Percentiles rank a stretch among this genome's conserved stretches.
phyloP scores from a whole-genome alignment of 2,329 filamentous ascomycete genomes.

The Amphichorda felina region DNA sequence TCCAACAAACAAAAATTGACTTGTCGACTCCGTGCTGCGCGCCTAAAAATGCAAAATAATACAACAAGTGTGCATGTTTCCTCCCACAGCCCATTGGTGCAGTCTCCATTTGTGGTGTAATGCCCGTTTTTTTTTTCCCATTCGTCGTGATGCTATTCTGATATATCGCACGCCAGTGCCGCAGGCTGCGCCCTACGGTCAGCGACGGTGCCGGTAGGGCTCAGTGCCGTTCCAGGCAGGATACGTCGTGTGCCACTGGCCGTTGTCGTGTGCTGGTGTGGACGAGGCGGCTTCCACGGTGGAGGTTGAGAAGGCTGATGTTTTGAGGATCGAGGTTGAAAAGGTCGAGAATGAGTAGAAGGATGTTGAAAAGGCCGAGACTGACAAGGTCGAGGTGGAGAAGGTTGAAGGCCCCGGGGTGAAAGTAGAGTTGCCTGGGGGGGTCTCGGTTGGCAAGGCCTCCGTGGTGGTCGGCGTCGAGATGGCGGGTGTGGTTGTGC shows the following conservation, averaged over 20 bases:
- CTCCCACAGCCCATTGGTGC: no score
- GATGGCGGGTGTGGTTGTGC: not conserved
- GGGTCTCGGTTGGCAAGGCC: no score
- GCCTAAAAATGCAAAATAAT: no score
- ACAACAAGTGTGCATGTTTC: no score
- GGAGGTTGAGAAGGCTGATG: slow-evolving; percentile 6
- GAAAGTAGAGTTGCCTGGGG: no score
- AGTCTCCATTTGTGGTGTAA: no score
- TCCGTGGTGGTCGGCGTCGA: not conserved
- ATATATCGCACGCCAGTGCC: not conserved
- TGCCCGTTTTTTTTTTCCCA: not conserved
- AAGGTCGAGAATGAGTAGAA: no score
- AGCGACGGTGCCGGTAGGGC: not conserved
- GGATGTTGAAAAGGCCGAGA: no score
- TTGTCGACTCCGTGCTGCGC: no score
- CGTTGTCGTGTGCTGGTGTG: slow-evolving; percentile 26
- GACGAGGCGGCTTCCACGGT: slow-evolving; percentile 8
- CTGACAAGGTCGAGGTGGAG: no score
- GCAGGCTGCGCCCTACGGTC: not conserved
- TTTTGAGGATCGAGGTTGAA: not conserved
- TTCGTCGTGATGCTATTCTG: not conserved
- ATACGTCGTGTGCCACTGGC: slow-evolving; percentile 33
- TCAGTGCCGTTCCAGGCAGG: slow-evolving; percentile 29
- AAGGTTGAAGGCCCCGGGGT: no score
- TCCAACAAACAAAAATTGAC: no score